A percentile compares a stretch with the other conserved stretches of the same genome.
phyloP scores from a whole-genome alignment of 106 monocot species.

The Platanthera zijinensis region DNA sequence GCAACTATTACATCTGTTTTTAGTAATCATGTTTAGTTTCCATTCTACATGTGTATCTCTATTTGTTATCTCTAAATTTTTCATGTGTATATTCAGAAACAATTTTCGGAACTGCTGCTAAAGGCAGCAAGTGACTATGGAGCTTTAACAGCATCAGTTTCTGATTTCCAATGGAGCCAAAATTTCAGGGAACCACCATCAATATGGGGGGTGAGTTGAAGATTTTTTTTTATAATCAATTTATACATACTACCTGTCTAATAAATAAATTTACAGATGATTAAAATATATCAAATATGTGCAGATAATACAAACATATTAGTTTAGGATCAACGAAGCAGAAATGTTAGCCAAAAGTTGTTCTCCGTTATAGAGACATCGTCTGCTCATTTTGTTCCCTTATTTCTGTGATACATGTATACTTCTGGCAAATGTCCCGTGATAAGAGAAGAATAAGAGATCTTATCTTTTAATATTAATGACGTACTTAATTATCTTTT shows the following conservation, averaged over 20 bases:
- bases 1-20: not conserved
- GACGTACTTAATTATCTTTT: not conserved
- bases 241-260: not conserved
- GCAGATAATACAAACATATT: not conserved
- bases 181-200: slow-evolving; percentile 93
- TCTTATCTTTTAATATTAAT: too few relatives aligned
- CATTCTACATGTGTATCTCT: not conserved
- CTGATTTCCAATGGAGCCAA: slow-evolving; percentile 97
- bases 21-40: not conserved
- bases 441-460: too few relatives aligned
- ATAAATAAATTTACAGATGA: not conserved
- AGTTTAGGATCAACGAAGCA: not conserved
- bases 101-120: slow-evolving; percentile 94
- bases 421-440: too few relatives aligned
- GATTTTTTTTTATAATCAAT: not conserved
- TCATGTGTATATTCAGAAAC: slow-evolving; percentile 46
- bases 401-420: not conserved
- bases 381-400: not conserved
- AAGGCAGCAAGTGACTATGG: slow-evolving; percentile 97
- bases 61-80: not conserved
- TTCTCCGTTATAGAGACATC: not conserved
- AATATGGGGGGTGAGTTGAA: slow-evolving; percentile 79
- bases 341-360: not conserved
- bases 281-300: not conserved
- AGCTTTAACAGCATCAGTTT: slow-evolving; percentile 78